Evolutionary conservation across 352 stramenopile species (phyloP).

Genomic region (Pythium phragmiticola): DNA sequence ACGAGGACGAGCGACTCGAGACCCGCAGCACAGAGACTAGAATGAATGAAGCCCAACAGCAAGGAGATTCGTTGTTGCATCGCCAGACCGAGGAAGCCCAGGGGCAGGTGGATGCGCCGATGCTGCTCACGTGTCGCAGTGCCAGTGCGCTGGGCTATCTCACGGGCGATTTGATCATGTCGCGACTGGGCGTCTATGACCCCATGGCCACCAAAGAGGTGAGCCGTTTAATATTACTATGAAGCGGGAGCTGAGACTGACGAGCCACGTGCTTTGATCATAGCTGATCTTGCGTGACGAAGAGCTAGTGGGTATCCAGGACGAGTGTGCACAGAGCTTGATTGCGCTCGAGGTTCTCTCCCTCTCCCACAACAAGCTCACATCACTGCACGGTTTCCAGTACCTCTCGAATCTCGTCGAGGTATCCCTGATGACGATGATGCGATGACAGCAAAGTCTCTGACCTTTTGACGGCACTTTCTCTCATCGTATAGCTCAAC

Average conservation of each 20-base stretch:
- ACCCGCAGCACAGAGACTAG: background rate
- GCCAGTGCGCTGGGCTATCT: conserved; percentile 26
- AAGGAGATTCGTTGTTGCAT: background rate
- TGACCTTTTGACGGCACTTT: background rate
- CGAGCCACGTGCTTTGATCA: background rate
- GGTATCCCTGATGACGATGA: conserved; percentile 25
- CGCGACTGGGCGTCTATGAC: conserved; percentile 58
- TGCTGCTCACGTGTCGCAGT: conserved; percentile 22
- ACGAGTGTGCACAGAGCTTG: conserved; percentile 55
- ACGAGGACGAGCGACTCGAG: conserved; percentile 8
- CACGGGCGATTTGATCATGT: conserved; percentile 57
- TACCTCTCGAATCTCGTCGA: conserved; percentile 73
- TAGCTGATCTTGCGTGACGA: conserved; percentile 80
- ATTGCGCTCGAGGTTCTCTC: conserved; percentile 74
- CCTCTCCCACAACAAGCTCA: conserved; percentile 74
- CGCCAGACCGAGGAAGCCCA: background rate
- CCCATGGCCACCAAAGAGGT: conserved; percentile 65
- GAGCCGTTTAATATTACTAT: background rate
- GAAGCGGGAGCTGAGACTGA: background rate
- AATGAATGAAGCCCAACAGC: background rate
- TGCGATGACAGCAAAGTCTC: background rate
- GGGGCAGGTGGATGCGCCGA: background rate
- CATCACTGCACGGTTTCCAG: conserved; percentile 60
- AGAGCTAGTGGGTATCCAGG: conserved; percentile 43
- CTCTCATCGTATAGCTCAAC: conserved; percentile 30